A percentile compares a stretch with the other conserved stretches of the same genome.
phyloP scores from a whole-genome alignment of 768 basidiomycete species.

The Mycena galopus region DNA sequence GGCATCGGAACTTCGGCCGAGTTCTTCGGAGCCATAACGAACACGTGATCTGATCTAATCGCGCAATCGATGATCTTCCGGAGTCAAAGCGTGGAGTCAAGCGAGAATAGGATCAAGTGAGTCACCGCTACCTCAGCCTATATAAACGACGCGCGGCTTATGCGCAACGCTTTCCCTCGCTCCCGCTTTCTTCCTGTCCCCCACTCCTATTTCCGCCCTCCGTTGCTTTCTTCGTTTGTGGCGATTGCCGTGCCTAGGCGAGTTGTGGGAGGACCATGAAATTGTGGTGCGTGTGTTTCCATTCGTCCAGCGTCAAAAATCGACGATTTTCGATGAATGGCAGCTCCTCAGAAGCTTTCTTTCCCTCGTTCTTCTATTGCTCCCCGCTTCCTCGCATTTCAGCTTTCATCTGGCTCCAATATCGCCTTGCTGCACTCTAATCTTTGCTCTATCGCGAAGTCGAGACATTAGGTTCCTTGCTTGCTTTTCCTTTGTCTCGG shows the following conservation, averaged over 20 bases:
- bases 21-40: neutral
- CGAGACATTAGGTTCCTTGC: no score
- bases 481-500: no score
- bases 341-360: no score
- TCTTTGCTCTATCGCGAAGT: no score
- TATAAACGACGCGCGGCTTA: slow-evolving; percentile 6
- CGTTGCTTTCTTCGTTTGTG: neutral
- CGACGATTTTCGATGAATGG: no score
- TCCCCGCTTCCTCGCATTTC: no score
- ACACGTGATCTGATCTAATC: slow-evolving; percentile 7
- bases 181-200: neutral
- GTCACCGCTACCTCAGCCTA: neutral
- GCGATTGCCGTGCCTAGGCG: neutral
- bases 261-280: neutral
- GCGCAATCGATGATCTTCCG: neutral
- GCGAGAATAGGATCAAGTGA: slow-evolving; percentile 14
- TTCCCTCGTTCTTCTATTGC: no score
- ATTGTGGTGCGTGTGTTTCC: no score
- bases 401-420: no score
- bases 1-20: neutral
- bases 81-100: slow-evolving; percentile 17
- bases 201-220: neutral
- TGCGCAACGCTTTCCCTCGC: neutral
- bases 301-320: no score
- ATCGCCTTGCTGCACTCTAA: no score